A percentile compares a stretch with the other conserved stretches of the same genome.
These are phyloP conservation scores for Helicocarpus griseus DNA, from an alignment of 2,329 filamentous ascomycete genomes.

Conservation along the genomic window DNA sequence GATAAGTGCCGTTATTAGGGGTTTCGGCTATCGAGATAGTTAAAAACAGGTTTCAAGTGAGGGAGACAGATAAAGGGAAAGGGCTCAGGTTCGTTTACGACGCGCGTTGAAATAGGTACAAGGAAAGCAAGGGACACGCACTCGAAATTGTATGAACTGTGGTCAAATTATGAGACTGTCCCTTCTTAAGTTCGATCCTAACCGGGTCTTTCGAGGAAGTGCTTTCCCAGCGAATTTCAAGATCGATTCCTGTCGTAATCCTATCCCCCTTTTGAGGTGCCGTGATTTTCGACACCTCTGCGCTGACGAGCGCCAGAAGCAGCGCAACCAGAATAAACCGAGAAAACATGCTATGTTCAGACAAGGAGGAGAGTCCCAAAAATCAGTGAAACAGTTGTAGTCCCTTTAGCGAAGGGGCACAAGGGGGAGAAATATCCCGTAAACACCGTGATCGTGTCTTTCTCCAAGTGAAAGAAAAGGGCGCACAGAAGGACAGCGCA, in stretches of 20 bases:
- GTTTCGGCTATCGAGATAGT: constrained; percentile 5
- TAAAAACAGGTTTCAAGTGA: not conserved
- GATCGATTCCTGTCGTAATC: constrained; percentile 8
- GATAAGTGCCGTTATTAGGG: constrained; percentile 10
- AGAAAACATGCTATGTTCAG: not conserved
- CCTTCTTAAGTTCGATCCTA: constrained; percentile 9
- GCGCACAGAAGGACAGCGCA: too few relatives aligned
- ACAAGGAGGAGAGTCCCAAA: not conserved
- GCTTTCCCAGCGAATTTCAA: constrained; percentile 9
- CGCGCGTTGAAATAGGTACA: not conserved
- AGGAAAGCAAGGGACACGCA: constrained; percentile 2
- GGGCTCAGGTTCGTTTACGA: not conserved
- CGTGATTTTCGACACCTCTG: constrained; percentile 4
- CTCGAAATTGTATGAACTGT: constrained; percentile 9
- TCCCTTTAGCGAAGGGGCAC: not conserved
- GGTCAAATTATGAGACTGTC: constrained; percentile 5
- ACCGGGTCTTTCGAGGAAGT: constrained; percentile 3
- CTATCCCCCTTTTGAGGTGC: constrained; percentile 6
- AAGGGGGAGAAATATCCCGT: not conserved
- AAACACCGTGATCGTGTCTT: too few relatives aligned
- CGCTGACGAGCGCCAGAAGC: not conserved
- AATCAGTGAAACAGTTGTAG: not conserved
- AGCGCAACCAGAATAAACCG: not conserved
- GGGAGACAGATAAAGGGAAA: not conserved
- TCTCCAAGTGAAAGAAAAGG: too few relatives aligned